Base-by-base conservation (phyloP, 768 basidiomycete species). In the Dacryopinax primogenitus region DNA sequence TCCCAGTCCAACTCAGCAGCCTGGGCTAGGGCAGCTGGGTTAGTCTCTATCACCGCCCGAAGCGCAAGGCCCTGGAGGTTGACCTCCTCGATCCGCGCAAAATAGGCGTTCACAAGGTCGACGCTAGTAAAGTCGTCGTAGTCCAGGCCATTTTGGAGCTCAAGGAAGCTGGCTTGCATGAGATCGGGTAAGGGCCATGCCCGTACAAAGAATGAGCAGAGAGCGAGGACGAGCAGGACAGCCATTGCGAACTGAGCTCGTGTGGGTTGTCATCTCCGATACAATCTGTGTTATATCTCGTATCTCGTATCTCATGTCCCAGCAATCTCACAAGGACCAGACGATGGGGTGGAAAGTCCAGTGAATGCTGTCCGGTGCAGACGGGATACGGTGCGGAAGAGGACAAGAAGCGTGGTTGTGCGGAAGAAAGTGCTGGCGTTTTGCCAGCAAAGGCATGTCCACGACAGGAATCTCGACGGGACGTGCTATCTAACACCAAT, bases 61-160 rank as follows among this genome's bases (percentile, higher is more conserved):
- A 87, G 73, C 45, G 73, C 73, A 12, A 84, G 81, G 1, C 85
- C 84, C 65, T 82, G 75, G 18, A 81, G 69, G 69, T 87, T 86
- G n/a, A 87, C 86, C 70, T 87, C 82, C 2, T 85, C 82, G 28
- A 86, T 86, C 1, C 86, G 78, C 12, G 81, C 80, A 68, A 86
- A 77, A 71, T 87, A 87, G 1, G 84, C 83, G 75, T 84, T 83
- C 30, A 86, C 82, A 4, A 86, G 78, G 69, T 86, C 84, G 1
- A 81, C 81, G 64, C 84, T 85, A 0, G 79, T 79, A 68, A 86
- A 86, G 28, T 73, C 71, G 1, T 80, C 79, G 1, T 73, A 76
- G 62, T 80, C 74, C 6, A 86, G 70, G 1, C 85, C 83, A 6
- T 73, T 72, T 69, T 83, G 83, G 1, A 86, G 74, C 65, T 86